These are phyloP conservation scores for Brassica rapa DNA, from an alignment of 345 rosid genomes.

Conservation along the genomic window DNA sequence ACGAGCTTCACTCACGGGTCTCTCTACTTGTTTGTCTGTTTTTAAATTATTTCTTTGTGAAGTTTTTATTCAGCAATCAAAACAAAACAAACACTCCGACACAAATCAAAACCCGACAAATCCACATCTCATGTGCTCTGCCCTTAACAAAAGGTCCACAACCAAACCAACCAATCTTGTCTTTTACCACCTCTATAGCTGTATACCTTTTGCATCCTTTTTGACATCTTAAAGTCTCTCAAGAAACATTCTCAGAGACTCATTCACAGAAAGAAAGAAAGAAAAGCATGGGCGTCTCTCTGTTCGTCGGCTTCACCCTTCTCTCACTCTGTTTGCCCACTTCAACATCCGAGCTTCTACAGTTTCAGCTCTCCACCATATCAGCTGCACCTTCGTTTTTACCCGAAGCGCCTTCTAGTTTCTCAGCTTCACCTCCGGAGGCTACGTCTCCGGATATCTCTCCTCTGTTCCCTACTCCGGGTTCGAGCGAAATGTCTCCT, in stretches of 20 bases:
- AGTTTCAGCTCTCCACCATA: constrained; percentile 40
- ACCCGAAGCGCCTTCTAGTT: constrained; percentile 47
- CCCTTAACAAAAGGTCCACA: constrained; percentile 37
- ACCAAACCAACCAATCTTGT: constrained; percentile 44
- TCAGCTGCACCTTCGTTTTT: constrained; percentile 59
- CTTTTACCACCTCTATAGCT: constrained; percentile 41
- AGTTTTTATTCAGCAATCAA: constrained; percentile 16
- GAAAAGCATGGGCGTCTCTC: constrained; percentile 17
- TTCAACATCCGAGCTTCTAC: constrained; percentile 32
- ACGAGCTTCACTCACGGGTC: constrained; percentile 38
- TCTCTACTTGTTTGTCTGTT: background rate
- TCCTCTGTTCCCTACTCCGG: constrained; percentile 63
- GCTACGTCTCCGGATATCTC: constrained; percentile 56
- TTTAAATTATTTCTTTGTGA: background rate
- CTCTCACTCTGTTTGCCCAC: constrained; percentile 28
- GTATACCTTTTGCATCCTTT: constrained; percentile 13
- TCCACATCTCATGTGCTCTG: constrained; percentile 43
- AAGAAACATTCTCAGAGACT: constrained; percentile 9
- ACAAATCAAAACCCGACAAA: constrained; percentile 41
- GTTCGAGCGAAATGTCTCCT: constrained; percentile 41
- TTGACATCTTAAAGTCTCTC: constrained; percentile 21
- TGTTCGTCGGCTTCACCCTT: constrained; percentile 11
- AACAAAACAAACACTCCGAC: constrained; percentile 37
- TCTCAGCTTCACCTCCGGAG: constrained; percentile 45
- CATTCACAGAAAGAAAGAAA: background rate